Evolutionary conservation across 306 rosid genomes (phyloP).

Genomic region (Rosa chinensis): DNA sequence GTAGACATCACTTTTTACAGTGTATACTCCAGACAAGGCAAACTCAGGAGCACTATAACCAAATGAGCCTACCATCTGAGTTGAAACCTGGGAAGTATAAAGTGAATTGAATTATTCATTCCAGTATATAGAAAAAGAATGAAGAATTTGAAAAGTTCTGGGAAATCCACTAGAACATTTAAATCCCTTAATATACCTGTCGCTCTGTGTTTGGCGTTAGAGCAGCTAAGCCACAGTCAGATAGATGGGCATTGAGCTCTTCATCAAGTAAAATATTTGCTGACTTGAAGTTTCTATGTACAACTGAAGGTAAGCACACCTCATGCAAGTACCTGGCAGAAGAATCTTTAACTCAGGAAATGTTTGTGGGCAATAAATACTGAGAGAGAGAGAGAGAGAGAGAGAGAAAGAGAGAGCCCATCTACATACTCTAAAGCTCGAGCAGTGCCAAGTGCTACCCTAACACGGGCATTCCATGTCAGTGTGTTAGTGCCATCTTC

Average conservation of each 20-base stretch:
- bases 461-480: slow-evolving; percentile 96
- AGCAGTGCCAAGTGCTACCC: slow-evolving; percentile 96
- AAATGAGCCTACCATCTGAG: slow-evolving; percentile 96
- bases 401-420: slow-evolving; percentile 14
- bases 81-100: slow-evolving; percentile 65
- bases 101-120: slow-evolving; percentile 16
- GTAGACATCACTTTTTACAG: slow-evolving; percentile 97
- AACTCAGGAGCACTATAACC: slow-evolving; percentile 99
- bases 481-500: slow-evolving; percentile 74
- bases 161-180: slow-evolving; percentile 5
- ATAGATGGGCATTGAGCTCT: slow-evolving; percentile 88
- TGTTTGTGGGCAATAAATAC: not conserved
- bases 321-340: slow-evolving; percentile 91
- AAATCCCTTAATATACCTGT: slow-evolving; percentile 39
- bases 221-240: slow-evolving; percentile 89
- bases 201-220: slow-evolving; percentile 88
- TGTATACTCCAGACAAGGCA: slow-evolving; percentile 88
- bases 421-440: slow-evolving; percentile 92
- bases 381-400: not conserved
- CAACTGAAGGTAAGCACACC: slow-evolving; percentile 93
- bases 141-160: slow-evolving; percentile 16
- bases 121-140: slow-evolving; percentile 5
- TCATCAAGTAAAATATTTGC: slow-evolving; percentile 94
- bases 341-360: slow-evolving; percentile 20
- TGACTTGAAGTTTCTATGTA: slow-evolving; percentile 96